A percentile compares a stretch with the other conserved stretches of the same genome.
These are phyloP conservation scores for Aureobasidium mangrovei DNA, from an alignment of 2,329 filamentous ascomycete species.

Conservation along the genomic window DNA sequence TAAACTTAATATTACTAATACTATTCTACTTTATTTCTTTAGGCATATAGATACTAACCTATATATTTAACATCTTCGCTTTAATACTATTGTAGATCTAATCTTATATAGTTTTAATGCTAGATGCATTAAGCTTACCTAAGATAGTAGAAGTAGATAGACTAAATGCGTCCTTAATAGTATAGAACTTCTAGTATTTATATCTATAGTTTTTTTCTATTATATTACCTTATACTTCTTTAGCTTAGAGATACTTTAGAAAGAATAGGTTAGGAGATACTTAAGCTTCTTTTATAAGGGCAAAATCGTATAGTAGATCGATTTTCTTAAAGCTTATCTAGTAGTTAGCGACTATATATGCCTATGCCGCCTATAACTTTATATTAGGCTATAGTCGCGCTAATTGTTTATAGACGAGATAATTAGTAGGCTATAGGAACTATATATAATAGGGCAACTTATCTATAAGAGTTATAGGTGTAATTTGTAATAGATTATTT, in stretches of 20 bases:
- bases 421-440: slow-evolving; percentile 1
- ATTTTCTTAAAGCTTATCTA: background rate
- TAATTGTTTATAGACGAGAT: background rate
- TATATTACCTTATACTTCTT: slow-evolving; percentile 11
- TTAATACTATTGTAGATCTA: slow-evolving; percentile 5
- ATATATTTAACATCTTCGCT: background rate
- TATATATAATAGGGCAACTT: slow-evolving; percentile 11
- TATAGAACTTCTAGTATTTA: slow-evolving; percentile 4
- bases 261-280: slow-evolving; percentile 2
- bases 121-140: background rate
- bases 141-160: background rate
- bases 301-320: slow-evolving; percentile 5
- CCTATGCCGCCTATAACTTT: slow-evolving; percentile 3
- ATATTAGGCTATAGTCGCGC: slow-evolving; percentile 1
- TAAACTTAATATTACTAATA: background rate
- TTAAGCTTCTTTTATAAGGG: slow-evolving; percentile 4
- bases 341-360: slow-evolving; percentile 12
- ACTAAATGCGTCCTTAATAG: slow-evolving; percentile 5
- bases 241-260: slow-evolving; percentile 4
- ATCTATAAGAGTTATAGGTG: background rate
- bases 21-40: slow-evolving; percentile 8
- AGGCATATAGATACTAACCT: slow-evolving; percentile 6
- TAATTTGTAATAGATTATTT: slow-evolving; percentile 21
- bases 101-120: background rate
- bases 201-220: background rate